Evolutionary conservation across 495 filamentous ascomycete genomes (phyloP), one percentile per base, ranked within the genome.

Genomic region (Neurospora cerealis): DNA sequence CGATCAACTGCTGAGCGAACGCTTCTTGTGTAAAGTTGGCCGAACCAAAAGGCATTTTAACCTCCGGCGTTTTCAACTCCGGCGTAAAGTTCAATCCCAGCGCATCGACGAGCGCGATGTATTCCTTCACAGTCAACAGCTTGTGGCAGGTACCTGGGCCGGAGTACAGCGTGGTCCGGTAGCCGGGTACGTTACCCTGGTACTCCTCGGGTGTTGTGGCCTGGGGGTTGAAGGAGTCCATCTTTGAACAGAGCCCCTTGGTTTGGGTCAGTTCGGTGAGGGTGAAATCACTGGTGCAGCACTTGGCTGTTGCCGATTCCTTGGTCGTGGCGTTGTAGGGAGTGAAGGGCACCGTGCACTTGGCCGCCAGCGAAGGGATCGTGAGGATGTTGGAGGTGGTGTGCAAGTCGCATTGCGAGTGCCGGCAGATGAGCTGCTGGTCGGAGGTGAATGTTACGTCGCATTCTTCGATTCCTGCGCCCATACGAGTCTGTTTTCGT

Each of bases 211-310:
- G 82, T 2, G 86, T 89, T 4, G 83, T 86, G 17, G 88, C 89
- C 21, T 79, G 82, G 15, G 84, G 72, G 76, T 90, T 87, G 76
- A 80, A 85, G 40, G 84, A 87, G 76, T 90, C 89, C 87, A 89
- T 89, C 78, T 90, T 90, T 39, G 83, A 85, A 80, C 89, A 91
- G 34, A 91, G 82, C 3, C 83, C 81, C 80, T 87, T 86, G 83
- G 88, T 87, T 74, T 91, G 88, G 41, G 83, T 84, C 28, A 86
- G 77, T 75, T 91, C 89, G 39, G 83, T 84, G 39, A 86, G 77
- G 2, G 89, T 89, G 78, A 91, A 88, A 75, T 91, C 89, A 60
- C 83, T 86, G 3, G 89, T 91, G 84, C 89, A 91, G 85, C 89
- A 90, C 11, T 82, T 84, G 5, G 88, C 89, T 0, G 75, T 83